Percentiles rank a stretch among this genome's conserved stretches.
phyloP scores from a whole-genome alignment of 495 filamentous ascomycete species.

The Penicillium atrosanguineum region DNA sequence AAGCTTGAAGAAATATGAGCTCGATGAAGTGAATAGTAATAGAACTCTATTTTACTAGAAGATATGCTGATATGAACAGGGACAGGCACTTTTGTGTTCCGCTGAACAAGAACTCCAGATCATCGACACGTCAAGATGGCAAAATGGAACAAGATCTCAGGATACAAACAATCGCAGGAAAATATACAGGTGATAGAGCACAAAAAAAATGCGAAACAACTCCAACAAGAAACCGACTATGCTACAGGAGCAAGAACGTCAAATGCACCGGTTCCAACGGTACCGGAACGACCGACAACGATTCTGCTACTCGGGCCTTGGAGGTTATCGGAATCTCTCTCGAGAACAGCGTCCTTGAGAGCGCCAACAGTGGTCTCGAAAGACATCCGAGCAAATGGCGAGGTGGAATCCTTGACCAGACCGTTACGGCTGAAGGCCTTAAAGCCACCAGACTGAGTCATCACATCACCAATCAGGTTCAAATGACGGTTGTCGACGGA shows the following conservation, averaged over 20 bases:
- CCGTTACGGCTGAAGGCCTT: conserved; percentile 89
- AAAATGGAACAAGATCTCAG: conserved; percentile 24
- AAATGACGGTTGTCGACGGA: conserved; percentile 88
- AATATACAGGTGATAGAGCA: conserved; percentile 22
- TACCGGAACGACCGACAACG: conserved; percentile 77
- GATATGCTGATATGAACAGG: conserved; percentile 36
- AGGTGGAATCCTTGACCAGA: conserved; percentile 70
- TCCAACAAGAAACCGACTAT: conserved; percentile 27
- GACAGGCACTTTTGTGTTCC: conserved; percentile 39
- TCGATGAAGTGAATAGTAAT: not conserved
- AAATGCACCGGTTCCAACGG: conserved; percentile 86
- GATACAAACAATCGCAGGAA: conserved; percentile 12
- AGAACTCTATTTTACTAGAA: conserved; percentile 29
- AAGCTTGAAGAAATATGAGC: conserved; percentile 83
- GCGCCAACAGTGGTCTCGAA: conserved; percentile 97
- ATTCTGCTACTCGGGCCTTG: conserved; percentile 83
- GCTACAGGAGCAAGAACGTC: conserved; percentile 75
- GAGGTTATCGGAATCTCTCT: conserved; percentile 86
- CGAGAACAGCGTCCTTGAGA: conserved; percentile 84
- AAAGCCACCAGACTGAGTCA: conserved; percentile 88
- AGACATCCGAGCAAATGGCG: conserved; percentile 95
- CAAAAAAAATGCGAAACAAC: conserved; percentile 16
- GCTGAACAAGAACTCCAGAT: conserved; percentile 46
- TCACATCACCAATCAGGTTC: conserved; percentile 93
- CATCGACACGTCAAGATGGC: conserved; percentile 33